phyloP scores from a whole-genome alignment of 2,329 filamentous ascomycete species.

The Colletotrichum coccodes region DNA sequence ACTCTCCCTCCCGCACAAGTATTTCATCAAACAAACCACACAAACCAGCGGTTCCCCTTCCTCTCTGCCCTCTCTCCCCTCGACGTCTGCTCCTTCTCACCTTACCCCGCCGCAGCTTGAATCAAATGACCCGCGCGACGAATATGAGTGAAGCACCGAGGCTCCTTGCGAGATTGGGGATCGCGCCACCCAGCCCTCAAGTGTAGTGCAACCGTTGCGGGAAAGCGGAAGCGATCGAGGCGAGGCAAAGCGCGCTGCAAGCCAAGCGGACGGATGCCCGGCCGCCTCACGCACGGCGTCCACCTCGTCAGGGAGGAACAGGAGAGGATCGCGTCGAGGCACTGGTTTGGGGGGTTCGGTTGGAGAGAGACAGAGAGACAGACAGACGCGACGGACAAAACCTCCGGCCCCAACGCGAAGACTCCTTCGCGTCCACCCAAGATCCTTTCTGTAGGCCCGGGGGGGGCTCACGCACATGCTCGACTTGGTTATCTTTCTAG shows the following conservation, averaged over 20 bases:
- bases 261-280: constrained; percentile 7
- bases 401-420: constrained; percentile 14
- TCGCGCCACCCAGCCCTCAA: background rate
- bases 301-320: background rate
- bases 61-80: background rate
- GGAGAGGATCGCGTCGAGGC: background rate
- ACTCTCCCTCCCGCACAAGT: background rate
- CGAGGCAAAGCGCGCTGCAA: background rate
- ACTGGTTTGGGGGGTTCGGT: background rate
- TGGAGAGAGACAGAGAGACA: background rate
- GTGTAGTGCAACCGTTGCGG: background rate
- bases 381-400: constrained; percentile 14
- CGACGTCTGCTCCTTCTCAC: constrained; percentile 11
- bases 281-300: background rate
- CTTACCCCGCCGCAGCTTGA: constrained; percentile 19
- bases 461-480: constrained; percentile 24
- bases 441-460: background rate
- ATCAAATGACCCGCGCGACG: constrained; percentile 12
- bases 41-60: background rate
- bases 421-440: constrained; percentile 17
- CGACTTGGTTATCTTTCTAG: background rate
- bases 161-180: background rate
- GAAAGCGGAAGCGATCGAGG: constrained; percentile 19
- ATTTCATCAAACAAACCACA: background rate
- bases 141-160: constrained; percentile 3